Conservation (phyloP, 441 rosid species). For the Melastoma candidum region DNA sequence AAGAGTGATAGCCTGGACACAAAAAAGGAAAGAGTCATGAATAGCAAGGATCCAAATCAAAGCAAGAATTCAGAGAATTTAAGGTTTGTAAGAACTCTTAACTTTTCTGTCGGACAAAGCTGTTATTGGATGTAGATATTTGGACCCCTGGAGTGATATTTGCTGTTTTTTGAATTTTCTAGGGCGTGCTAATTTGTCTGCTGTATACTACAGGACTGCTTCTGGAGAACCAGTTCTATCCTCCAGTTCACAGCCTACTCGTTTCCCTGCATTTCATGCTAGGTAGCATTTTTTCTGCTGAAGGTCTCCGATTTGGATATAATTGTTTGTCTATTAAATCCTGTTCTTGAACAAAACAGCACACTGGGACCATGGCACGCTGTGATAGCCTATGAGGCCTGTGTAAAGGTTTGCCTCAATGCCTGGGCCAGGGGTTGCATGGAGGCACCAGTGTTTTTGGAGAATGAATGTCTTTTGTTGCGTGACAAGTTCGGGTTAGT, state of each 20-base stretch:
- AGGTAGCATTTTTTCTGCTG: slow-evolving; percentile 31
- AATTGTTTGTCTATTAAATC: slow-evolving; percentile 1
- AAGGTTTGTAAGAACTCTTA: slow-evolving; percentile 36
- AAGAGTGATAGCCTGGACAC: slow-evolving; percentile 15
- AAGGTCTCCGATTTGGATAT: too few relatives aligned
- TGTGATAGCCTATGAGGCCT: slow-evolving; percentile 93
- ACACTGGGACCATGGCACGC: slow-evolving; percentile 97
- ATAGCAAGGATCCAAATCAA: slow-evolving; percentile 27
- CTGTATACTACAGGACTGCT: slow-evolving; percentile 31
- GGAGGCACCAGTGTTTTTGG: slow-evolving; percentile 97
- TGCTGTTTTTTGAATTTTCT: too few relatives aligned
- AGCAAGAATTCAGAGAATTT: slow-evolving; percentile 39
- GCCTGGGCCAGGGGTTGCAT: slow-evolving; percentile 98
- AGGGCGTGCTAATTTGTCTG: neutral
- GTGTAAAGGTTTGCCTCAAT: slow-evolving; percentile 95
- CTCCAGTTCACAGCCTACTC: slow-evolving; percentile 55
- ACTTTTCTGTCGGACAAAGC: neutral
- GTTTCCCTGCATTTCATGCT: slow-evolving; percentile 90
- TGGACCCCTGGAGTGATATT: too few relatives aligned
- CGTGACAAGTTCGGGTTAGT: slow-evolving; percentile 90
- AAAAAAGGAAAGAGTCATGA: slow-evolving; percentile 17
- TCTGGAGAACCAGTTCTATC: slow-evolving; percentile 44
- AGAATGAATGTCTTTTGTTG: slow-evolving; percentile 81
- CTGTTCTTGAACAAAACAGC: slow-evolving; percentile 32
- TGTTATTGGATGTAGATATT: neutral